Conservation (phyloP, 1,139 yeast species). For the Spathaspora jeffriesii region DNA sequence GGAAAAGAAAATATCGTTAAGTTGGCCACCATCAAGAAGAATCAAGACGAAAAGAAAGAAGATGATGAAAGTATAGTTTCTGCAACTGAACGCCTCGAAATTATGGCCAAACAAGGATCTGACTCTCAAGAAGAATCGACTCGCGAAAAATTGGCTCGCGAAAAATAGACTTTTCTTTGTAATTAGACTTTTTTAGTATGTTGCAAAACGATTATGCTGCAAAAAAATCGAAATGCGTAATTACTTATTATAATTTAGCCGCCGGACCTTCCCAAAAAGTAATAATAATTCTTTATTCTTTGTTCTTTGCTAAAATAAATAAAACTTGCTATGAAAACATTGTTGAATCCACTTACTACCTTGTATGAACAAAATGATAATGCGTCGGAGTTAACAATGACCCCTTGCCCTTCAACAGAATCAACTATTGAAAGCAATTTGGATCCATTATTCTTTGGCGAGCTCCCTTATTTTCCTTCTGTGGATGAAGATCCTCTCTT, state of each 20-base stretch:
- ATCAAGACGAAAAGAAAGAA: constrained; percentile 20
- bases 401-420: constrained; percentile 4
- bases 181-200: neutral
- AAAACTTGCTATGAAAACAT: neutral
- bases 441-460: constrained; percentile 10
- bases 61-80: neutral
- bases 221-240: neutral
- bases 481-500: constrained; percentile 19
- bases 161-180: no score
- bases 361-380: neutral
- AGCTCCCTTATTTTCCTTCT: constrained; percentile 25
- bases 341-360: neutral
- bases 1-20: constrained; percentile 41
- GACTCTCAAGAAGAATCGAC: neutral
- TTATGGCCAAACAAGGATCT: neutral
- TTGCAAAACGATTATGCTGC: neutral
- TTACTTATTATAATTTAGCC: neutral
- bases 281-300: neutral
- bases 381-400: no score
- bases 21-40: constrained; percentile 35
- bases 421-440: constrained; percentile 5
- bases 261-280: neutral
- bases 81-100: neutral
- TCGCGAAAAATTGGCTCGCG: neutral
- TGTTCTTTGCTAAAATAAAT: neutral